phyloP scores from a whole-genome alignment of 768 basidiomycete species.

The Rossbeevera mucosa region DNA sequence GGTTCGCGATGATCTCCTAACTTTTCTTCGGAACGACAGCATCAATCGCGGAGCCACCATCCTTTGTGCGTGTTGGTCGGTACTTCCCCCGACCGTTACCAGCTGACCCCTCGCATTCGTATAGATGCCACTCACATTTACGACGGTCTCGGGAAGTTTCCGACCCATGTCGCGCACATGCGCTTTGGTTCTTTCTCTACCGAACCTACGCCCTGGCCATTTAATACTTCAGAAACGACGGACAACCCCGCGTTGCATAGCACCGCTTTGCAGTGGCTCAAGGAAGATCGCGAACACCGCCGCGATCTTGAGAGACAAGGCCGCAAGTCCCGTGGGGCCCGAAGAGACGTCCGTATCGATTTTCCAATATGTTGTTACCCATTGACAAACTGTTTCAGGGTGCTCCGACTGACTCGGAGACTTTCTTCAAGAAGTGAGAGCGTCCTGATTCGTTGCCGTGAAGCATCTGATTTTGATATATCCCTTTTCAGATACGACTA shows the following conservation, averaged over 20 bases:
- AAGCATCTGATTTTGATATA: constrained; percentile 7
- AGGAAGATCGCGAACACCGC: constrained; percentile 70
- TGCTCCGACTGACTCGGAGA: constrained; percentile 72
- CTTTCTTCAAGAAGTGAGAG: constrained; percentile 80
- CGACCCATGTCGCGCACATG: constrained; percentile 92
- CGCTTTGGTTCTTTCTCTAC: constrained; percentile 72
- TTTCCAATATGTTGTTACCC: background rate
- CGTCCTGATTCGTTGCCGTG: background rate
- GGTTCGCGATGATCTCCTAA: constrained; percentile 86
- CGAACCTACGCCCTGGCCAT: constrained; percentile 67
- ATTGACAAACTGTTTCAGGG: constrained; percentile 33
- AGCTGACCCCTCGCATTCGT: constrained; percentile 10
- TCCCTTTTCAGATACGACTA: constrained; percentile 45
- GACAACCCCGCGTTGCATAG: constrained; percentile 46
- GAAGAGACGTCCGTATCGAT: constrained; percentile 43
- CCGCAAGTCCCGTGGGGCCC: constrained; percentile 58
- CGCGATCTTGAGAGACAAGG: constrained; percentile 53
- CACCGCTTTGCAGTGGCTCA: constrained; percentile 83
- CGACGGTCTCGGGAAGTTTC: constrained; percentile 87
- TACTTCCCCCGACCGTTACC: background rate
- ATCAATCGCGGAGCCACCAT: constrained; percentile 79
- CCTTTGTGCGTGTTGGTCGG: constrained; percentile 52
- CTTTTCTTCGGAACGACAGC: constrained; percentile 81
- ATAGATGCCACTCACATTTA: constrained; percentile 96
- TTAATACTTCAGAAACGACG: constrained; percentile 29